These are phyloP conservation scores for Candida loeiensis DNA, from an alignment of 805 yeast genomes.

Conservation along the genomic window DNA sequence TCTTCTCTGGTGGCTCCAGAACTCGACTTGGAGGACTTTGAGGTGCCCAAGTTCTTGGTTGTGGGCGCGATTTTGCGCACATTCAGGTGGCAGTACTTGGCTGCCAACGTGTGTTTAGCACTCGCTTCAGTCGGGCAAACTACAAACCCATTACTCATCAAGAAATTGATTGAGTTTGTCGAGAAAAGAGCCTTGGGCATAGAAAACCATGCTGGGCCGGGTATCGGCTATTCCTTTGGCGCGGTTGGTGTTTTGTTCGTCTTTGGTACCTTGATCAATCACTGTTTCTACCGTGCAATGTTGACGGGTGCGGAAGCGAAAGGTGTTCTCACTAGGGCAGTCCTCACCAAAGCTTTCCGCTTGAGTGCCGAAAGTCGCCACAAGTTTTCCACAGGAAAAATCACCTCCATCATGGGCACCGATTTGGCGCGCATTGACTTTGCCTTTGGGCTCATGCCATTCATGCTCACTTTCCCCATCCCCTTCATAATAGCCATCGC, in stretches of 20 bases:
- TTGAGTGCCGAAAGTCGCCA: slow-evolving; percentile 19
- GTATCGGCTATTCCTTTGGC: slow-evolving; percentile 42
- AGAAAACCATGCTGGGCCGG: slow-evolving; percentile 40
- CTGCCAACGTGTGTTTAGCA: slow-evolving; percentile 19
- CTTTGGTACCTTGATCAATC: slow-evolving; percentile 23
- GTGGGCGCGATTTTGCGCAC: slow-evolving; percentile 23
- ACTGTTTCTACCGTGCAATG: slow-evolving; percentile 24
- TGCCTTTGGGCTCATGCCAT: slow-evolving; percentile 27
- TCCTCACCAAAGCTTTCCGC: slow-evolving; percentile 22
- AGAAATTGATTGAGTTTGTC: slow-evolving; percentile 36
- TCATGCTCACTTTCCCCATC: slow-evolving; percentile 21
- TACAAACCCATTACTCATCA: slow-evolving; percentile 34
- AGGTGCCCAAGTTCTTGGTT: slow-evolving; percentile 2
- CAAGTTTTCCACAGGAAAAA: slow-evolving; percentile 20
- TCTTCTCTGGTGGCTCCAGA: slow-evolving; percentile 18
- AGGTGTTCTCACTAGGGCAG: slow-evolving; percentile 23
- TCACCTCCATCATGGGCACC: slow-evolving; percentile 28
- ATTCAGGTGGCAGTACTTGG: slow-evolving; percentile 26
- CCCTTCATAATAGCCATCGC: slow-evolving; percentile 24
- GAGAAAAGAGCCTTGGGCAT: slow-evolving; percentile 24
- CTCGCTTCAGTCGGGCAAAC: slow-evolving; percentile 25
- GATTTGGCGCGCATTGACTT: slow-evolving; percentile 27
- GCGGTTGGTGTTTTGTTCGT: slow-evolving; percentile 28
- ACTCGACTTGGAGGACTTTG: slow-evolving; percentile 18
- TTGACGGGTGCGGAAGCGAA: slow-evolving; percentile 28